phyloP scores from a whole-genome alignment of 2,329 filamentous ascomycete genomes.

The Colletotrichum sp. region DNA sequence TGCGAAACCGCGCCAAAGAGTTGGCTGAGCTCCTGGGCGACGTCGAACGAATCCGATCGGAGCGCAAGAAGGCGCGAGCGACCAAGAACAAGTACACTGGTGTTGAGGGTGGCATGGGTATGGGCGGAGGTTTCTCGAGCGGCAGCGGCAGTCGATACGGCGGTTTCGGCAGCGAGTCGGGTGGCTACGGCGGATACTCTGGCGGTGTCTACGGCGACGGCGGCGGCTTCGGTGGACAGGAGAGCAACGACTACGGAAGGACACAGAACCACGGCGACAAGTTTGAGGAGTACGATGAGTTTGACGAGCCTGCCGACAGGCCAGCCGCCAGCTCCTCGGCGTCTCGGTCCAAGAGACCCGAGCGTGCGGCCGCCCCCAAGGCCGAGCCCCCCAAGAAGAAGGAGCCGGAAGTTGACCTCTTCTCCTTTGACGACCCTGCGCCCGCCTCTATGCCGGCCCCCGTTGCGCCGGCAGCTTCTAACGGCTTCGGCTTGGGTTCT shows the following conservation, averaged over 20 bases:
- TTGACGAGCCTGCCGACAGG: slow-evolving; percentile 71
- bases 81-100: slow-evolving; percentile 96
- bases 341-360: slow-evolving; percentile 52
- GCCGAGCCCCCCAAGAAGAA: slow-evolving; percentile 78
- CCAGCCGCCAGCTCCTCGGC: slow-evolving; percentile 51
- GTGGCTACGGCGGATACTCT: slow-evolving; percentile 67
- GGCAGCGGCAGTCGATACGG: slow-evolving; percentile 69
- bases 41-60: slow-evolving; percentile 81
- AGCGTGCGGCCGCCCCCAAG: slow-evolving; percentile 60
- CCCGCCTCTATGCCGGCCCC: slow-evolving; percentile 50
- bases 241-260: slow-evolving; percentile 58
- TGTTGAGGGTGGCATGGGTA: slow-evolving; percentile 78
- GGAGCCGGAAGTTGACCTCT: slow-evolving; percentile 88
- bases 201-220: slow-evolving; percentile 92
- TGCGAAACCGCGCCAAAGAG: slow-evolving; percentile 95
- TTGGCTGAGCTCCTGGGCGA: slow-evolving; percentile 91
- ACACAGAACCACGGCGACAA: slow-evolving; percentile 63
- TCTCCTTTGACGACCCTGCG: slow-evolving; percentile 84
- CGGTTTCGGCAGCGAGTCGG: slow-evolving; percentile 89
- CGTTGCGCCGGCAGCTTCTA: slow-evolving; percentile 48
- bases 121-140: slow-evolving; percentile 61
- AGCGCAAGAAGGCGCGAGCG: slow-evolving; percentile 86
- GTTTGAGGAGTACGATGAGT: slow-evolving; percentile 98
- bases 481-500: slow-evolving; percentile 50
- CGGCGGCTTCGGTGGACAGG: slow-evolving; percentile 85